Evolutionary conservation across 2,329 filamentous ascomycete species (phyloP).

Genomic region (Emericellopsis cladophorae): DNA sequence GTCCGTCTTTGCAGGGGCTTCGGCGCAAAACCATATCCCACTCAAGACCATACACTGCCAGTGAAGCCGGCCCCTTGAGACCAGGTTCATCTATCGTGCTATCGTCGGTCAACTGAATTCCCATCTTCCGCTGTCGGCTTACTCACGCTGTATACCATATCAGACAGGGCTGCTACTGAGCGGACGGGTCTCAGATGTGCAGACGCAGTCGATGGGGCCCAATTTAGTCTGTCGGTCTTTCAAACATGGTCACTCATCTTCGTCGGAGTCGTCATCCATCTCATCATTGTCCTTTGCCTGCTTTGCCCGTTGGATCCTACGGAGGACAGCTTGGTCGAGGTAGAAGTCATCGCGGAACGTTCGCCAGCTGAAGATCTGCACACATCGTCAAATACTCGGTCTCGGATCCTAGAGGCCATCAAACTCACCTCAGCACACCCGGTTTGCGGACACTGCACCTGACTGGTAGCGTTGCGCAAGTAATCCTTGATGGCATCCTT

Average conservation of each 20-base stretch:
- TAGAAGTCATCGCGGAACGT: constrained; percentile 34
- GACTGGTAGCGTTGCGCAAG: constrained; percentile 26
- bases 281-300: constrained; percentile 25
- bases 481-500: constrained; percentile 47
- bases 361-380: constrained; percentile 30
- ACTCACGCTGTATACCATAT: too few relatives aligned
- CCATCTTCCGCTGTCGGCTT: too few relatives aligned
- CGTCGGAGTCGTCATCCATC: constrained; percentile 6
- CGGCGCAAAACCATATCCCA: too few relatives aligned
- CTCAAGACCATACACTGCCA: too few relatives aligned
- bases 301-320: constrained; percentile 43
- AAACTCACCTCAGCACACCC: constrained; percentile 46
- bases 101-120: too few relatives aligned
- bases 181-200: neutral
- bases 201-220: neutral
- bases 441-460: constrained; percentile 47
- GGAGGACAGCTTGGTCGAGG: constrained; percentile 40
- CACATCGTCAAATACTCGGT: constrained; percentile 1
- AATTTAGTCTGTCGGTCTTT: neutral
- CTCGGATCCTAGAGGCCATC: neutral
- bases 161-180: too few relatives aligned
- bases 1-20: too few relatives aligned
- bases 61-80: too few relatives aligned
- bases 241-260: constrained; percentile 6
- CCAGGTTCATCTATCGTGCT: too few relatives aligned